Evolutionary conservation across 1,284 basidiomycete species (phyloP).

Genomic region (Abortiporus biennis): DNA sequence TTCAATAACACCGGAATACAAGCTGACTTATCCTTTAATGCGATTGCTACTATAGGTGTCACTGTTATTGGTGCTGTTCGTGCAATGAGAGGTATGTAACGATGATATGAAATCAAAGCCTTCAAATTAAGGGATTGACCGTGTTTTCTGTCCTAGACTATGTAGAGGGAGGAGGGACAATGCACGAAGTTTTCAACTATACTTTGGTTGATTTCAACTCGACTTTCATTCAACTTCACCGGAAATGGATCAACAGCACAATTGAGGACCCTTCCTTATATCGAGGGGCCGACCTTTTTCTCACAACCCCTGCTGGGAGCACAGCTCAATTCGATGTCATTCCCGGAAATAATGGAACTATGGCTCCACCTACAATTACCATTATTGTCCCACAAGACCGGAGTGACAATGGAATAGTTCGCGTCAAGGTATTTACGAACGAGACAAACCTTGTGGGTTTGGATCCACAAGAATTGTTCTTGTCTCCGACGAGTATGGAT

Average conservation of each 20-base stretch:
- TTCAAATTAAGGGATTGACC: too few species aligned
- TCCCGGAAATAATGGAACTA: slow-evolving; percentile 23
- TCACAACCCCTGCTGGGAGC: slow-evolving; percentile 20
- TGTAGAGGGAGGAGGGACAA: slow-evolving; percentile 27
- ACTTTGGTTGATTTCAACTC: slow-evolving; percentile 28
- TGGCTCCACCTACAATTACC: slow-evolving; percentile 25
- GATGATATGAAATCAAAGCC: background rate
- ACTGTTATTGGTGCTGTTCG: slow-evolving; percentile 35
- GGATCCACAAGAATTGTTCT: slow-evolving; percentile 27
- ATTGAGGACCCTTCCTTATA: slow-evolving; percentile 23
- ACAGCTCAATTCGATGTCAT: slow-evolving; percentile 22
- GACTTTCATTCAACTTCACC: slow-evolving; percentile 27
- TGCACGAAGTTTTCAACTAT: slow-evolving; percentile 37
- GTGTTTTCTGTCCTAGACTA: slow-evolving; percentile 11
- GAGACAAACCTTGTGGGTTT: slow-evolving; percentile 31
- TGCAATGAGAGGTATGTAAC: slow-evolving; percentile 28
- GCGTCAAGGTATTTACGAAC: slow-evolving; percentile 32
- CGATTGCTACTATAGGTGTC: slow-evolving; percentile 31
- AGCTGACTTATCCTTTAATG: slow-evolving; percentile 26
- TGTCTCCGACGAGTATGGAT: slow-evolving; percentile 15
- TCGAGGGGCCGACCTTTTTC: slow-evolving; percentile 20
- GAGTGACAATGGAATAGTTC: slow-evolving; percentile 22
- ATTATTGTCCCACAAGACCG: slow-evolving; percentile 23
- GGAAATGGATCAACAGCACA: slow-evolving; percentile 35
- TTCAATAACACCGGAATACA: slow-evolving; percentile 32